Base-by-base conservation (phyloP, 768 basidiomycete species). In the Lentinula sp. region DNA sequence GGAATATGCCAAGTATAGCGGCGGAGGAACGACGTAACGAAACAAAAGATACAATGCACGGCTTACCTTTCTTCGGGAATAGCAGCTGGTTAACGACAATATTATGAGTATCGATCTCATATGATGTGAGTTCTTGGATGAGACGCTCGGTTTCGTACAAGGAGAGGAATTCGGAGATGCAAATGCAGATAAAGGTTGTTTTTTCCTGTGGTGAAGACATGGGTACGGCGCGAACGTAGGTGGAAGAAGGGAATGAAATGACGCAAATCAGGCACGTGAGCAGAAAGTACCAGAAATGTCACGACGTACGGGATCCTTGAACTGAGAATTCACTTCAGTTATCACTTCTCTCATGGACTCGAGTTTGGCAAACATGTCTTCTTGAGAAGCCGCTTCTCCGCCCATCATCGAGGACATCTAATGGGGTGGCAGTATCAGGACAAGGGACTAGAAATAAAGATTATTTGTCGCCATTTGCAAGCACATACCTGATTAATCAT, bases 301-400 rank as follows among this genome's bases (percentile, higher is more conserved):
- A 33, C 43, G 9, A 80, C 91, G 60, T 66, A 95, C 94, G 0
- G 97, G 94, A 74, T 99, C 95, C 74, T 98, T 98, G 84, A 99
- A 99, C 69, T 99, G 97, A 1, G 91, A 90, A 81, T 98, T 98
- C 59, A 99, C 97, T 72, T 99, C 97, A 13, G 93, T 97, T 68
- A 99, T 98, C 62, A 98, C 88, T 37, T 87, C 91, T 28, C 95
- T 85, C 97, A 99, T 99, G 39, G 88, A 88, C 62, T 99, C 97
- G 3, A 99, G 85, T 74, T 98, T 98, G 20, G 92, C 93, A 68
- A 99, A 98, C 94, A 98, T 97, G 73, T 99, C 97, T 71, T 98
- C 94, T 68, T 97, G 95, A 9, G 91, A 85, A 12, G 88, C 90
- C 5, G 86, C 85, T 60, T 89, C 91, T 8, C 92, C 95, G 10